phyloP scores from a whole-genome alignment of 106 monocot genomes.

The Phalaenopsis equestris region DNA sequence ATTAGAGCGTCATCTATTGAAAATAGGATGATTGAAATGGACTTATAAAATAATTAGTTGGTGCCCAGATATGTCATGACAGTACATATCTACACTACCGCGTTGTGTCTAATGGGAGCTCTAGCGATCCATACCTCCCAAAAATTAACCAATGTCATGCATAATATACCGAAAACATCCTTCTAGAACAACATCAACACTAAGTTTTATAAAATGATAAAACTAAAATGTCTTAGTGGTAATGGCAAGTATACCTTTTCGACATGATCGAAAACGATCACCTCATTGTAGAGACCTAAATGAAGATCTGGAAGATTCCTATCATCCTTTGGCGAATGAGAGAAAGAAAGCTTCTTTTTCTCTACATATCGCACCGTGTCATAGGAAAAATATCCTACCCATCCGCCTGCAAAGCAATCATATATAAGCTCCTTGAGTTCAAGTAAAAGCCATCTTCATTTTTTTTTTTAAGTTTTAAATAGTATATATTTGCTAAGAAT shows the following conservation, averaged over 20 bases:
- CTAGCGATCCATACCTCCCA: background rate
- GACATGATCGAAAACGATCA: constrained; percentile 92
- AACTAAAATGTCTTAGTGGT: background rate
- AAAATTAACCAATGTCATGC: background rate
- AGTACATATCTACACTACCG: too few relatives aligned
- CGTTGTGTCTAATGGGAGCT: background rate
- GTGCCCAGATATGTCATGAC: too few relatives aligned
- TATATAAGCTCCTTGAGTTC: background rate
- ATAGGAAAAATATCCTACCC: constrained; percentile 96
- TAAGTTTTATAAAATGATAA: background rate
- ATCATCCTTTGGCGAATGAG: constrained; percentile 65
- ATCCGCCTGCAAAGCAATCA: constrained; percentile 60
- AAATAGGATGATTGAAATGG: too few relatives aligned
- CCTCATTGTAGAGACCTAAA: constrained; percentile 84
- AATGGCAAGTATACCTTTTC: constrained; percentile 56
- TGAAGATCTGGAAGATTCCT: constrained; percentile 86
- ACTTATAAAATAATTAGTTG: too few relatives aligned
- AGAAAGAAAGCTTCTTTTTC: constrained; percentile 87
- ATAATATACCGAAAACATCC: background rate
- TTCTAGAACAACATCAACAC: background rate
- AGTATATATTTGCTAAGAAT: background rate
- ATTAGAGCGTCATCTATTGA: too few relatives aligned
- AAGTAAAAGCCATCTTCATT: background rate
- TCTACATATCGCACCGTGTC: constrained; percentile 90
- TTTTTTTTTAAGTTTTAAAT: background rate